Evolutionary conservation across 1,139 yeast genomes (phyloP).

Genomic region (Diutina mesorugosa): DNA sequence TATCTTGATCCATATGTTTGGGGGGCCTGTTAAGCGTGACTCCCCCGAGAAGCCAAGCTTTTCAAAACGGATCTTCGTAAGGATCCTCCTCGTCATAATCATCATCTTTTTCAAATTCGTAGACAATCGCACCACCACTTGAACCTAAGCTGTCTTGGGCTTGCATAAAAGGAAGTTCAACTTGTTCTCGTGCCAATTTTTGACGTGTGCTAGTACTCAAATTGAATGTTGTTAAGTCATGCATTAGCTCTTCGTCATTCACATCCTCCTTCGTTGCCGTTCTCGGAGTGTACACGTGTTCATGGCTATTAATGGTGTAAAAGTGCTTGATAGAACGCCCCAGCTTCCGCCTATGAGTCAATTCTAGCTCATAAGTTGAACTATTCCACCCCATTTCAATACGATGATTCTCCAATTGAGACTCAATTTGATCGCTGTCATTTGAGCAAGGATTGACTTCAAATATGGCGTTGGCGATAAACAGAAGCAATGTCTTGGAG

Average conservation of each 20-base stretch:
- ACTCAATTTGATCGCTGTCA: slow-evolving; percentile 33
- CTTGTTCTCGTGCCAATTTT: slow-evolving; percentile 66
- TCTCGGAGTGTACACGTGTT: slow-evolving; percentile 22
- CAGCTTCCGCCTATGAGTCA: slow-evolving; percentile 68
- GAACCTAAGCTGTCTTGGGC: slow-evolving; percentile 76
- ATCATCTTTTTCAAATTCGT: slow-evolving; percentile 67
- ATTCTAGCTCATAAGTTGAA: slow-evolving; percentile 28
- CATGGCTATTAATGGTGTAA: slow-evolving; percentile 36
- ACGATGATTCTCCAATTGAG: slow-evolving; percentile 35
- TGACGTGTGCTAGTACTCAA: slow-evolving; percentile 66
- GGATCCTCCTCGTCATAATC: slow-evolving; percentile 98
- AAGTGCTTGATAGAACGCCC: slow-evolving; percentile 60
- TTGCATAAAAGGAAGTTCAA: slow-evolving; percentile 76
- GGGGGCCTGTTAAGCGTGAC: background rate
- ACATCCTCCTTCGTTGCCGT: slow-evolving; percentile 7
- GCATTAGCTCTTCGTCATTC: slow-evolving; percentile 33
- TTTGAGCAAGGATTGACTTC: slow-evolving; percentile 35
- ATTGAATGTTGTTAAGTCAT: slow-evolving; percentile 78
- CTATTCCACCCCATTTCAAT: slow-evolving; percentile 30
- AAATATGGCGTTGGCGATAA: slow-evolving; percentile 61
- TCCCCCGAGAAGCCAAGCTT: background rate
- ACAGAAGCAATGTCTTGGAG: slow-evolving; percentile 35
- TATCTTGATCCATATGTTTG: background rate
- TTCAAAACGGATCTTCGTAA: slow-evolving; percentile 75
- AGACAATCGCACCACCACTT: slow-evolving; percentile 71